Base-by-base conservation (phyloP, 805 yeast species). In the Pichia phayaonensis region DNA sequence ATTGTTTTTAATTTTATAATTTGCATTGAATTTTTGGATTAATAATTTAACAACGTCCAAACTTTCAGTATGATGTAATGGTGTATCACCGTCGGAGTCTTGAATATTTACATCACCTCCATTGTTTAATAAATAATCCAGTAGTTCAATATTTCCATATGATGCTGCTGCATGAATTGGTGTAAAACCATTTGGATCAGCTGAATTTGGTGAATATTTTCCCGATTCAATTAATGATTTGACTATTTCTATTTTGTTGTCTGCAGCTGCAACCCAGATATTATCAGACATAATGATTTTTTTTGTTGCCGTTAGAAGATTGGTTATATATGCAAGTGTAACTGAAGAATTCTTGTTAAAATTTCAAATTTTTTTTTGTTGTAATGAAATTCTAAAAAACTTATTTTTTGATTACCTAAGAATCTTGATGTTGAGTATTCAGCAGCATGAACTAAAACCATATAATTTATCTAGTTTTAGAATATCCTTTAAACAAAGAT, bases 131-230 rank as follows among this genome's bases (percentile, higher is more conserved):
- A 89, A 71, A 55, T 75, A 77, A 50, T 69, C 65, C 39, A 94
- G 70, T 40, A 94, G 70, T 11, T 84, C 90, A 2, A 69, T 59
- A 63, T 92, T 90, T 10, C 92, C 92, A 66, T 94, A 94, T 1
- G 97, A 85, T 2, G 95, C 95, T 1, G 99, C 98, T 0, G 99
- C 99, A 65, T 94, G 99, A 13, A 94, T 76, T 8, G 99, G 95
- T 0, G 98, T 92, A 67, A 95, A 94, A 0, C 99, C 99, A 60
- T 90, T 88, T 1, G 87, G 86, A 65, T 94, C 99, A 55, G 83
- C 80, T 8, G 84, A 76, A 61, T 88, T 84, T 3, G 97, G 79
- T 3, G 82, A 74, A 55, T 71, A 72, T 7, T 69, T 60, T 0
- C 83, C 84, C 0, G 75, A 59, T 12, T 67, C 71, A 8, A 94